These are phyloP conservation scores for Macrolepiota albuminosa DNA, from an alignment of 768 basidiomycete genomes.

Conservation along the genomic window DNA sequence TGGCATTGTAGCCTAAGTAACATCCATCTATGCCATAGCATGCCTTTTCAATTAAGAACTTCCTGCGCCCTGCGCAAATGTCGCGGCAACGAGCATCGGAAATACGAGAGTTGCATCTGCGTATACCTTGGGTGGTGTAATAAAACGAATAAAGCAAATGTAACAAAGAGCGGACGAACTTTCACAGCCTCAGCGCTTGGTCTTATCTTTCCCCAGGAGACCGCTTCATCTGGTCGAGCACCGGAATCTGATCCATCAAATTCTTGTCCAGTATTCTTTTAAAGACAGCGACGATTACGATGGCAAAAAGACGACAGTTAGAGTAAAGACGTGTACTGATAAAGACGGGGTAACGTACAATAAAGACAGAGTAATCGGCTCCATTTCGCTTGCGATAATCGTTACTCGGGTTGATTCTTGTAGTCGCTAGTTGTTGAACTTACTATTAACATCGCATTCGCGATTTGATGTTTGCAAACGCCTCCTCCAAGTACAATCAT, in stretches of 20 bases:
- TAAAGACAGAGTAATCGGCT: constrained; percentile 95
- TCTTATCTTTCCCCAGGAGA: constrained; percentile 98
- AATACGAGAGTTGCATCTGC: constrained; percentile 98
- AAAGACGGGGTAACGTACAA: constrained; percentile 44
- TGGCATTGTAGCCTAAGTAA: not conserved
- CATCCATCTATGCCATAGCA: not conserved
- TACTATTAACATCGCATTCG: constrained; percentile 99
- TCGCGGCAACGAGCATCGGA: constrained; percentile 91
- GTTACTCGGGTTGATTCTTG: not conserved
- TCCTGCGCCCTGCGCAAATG: constrained; percentile 59
- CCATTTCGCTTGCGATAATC: constrained; percentile 74
- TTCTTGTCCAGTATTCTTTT: constrained; percentile 95
- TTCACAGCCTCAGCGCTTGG: constrained; percentile 80
- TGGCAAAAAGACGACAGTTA: not conserved
- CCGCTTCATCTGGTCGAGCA: constrained; percentile 93
- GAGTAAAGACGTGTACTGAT: not conserved
- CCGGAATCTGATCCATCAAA: constrained; percentile 99
- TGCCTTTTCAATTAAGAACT: not conserved
- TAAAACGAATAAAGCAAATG: constrained; percentile 3
- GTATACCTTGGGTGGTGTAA: constrained; percentile 48
- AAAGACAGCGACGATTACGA: not conserved
- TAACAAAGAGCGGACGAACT: constrained; percentile 31
- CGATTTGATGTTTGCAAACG: constrained; percentile 99
- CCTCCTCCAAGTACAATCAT: constrained; percentile 99
- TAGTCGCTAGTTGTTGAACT: constrained; percentile 17